phyloP scores from a whole-genome alignment of 192 early-diverging fungal species.

The Rhizoclosmatium globosum region DNA sequence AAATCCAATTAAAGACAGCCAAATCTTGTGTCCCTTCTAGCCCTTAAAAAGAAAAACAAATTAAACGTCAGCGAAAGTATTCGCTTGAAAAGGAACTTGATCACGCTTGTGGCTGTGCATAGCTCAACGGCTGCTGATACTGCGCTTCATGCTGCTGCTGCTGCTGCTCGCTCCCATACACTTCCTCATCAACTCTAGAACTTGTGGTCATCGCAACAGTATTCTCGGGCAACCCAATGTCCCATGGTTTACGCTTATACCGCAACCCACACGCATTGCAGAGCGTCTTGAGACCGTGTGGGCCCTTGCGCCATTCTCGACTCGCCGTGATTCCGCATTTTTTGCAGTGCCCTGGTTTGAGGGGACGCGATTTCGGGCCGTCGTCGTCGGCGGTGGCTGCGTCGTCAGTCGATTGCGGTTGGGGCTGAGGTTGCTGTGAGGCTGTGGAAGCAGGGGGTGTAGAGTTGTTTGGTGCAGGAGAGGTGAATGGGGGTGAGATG shows the following conservation, averaged over 20 bases:
- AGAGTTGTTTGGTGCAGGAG: background rate
- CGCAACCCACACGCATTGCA: slow-evolving; percentile 41
- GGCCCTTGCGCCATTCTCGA: slow-evolving; percentile 35
- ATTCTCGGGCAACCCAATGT: background rate
- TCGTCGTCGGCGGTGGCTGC: background rate
- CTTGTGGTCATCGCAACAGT: too few relatives aligned
- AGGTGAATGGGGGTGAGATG: background rate
- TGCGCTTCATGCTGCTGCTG: too few relatives aligned
- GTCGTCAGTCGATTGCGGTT: background rate
- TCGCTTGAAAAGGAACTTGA: too few relatives aligned
- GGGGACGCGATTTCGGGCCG: slow-evolving; percentile 12
- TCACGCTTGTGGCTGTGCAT: too few relatives aligned
- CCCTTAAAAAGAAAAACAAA: too few relatives aligned
- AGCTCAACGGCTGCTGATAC: too few relatives aligned
- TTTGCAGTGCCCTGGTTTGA: slow-evolving; percentile 27
- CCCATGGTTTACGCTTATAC: slow-evolving; percentile 38
- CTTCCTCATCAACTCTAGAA: too few relatives aligned
- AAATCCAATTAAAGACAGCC: too few relatives aligned
- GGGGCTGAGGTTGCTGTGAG: background rate
- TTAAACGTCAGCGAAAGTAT: too few relatives aligned
- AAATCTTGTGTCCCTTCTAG: too few relatives aligned
- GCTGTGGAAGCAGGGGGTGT: background rate
- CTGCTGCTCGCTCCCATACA: too few relatives aligned
- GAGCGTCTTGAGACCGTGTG: slow-evolving; percentile 34
- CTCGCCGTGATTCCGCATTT: slow-evolving; percentile 32